Conservation (phyloP, 495 filamentous ascomycete genomes). For the Chaetomidium leptoderma region DNA sequence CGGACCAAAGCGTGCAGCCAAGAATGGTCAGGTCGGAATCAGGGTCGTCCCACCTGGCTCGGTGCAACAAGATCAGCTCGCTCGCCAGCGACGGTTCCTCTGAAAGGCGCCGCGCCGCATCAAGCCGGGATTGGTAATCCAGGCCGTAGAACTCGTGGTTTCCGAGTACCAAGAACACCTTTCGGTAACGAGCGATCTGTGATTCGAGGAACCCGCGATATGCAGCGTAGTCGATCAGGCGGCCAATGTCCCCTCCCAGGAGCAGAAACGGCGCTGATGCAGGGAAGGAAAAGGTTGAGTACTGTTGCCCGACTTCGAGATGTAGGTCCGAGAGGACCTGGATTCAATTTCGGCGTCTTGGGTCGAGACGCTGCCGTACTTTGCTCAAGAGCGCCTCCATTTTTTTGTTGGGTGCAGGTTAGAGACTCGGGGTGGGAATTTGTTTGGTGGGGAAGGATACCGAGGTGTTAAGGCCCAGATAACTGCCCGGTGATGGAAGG, state of each 20-base stretch:
- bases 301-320: constrained; percentile 52
- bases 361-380: not conserved
- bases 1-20: constrained; percentile 56
- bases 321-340: constrained; percentile 69
- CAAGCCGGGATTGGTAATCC: constrained; percentile 36
- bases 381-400: not conserved
- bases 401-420: not conserved
- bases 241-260: constrained; percentile 56
- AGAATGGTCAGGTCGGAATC: constrained; percentile 42
- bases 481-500: too few species aligned
- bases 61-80: constrained; percentile 47
- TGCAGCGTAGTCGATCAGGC: constrained; percentile 48
- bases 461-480: too few species aligned
- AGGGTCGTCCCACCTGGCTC: constrained; percentile 28
- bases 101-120: constrained; percentile 42
- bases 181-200: constrained; percentile 42
- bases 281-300: constrained; percentile 46
- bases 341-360: constrained; percentile 29
- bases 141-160: constrained; percentile 58
- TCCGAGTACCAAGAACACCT: constrained; percentile 53
- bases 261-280: constrained; percentile 48
- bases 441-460: too few species aligned
- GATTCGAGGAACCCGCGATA: constrained; percentile 50
- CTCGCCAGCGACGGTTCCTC: constrained; percentile 42
- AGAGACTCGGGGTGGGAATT: too few species aligned